These are phyloP conservation scores for Pelargonium fulgidum DNA, from an alignment of 441 rosid genomes.

Conservation along the genomic window DNA sequence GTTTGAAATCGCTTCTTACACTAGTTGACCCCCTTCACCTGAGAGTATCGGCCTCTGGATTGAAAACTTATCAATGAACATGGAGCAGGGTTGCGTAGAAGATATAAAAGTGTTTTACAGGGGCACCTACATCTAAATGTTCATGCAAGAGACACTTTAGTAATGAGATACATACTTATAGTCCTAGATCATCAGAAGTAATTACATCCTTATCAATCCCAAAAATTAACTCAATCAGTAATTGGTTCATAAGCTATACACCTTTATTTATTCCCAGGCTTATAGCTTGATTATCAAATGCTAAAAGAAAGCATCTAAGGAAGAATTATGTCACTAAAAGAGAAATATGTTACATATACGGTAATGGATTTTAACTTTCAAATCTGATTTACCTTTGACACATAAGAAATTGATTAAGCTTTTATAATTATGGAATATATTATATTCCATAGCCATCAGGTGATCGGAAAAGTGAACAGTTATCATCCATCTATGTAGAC, in stretches of 20 bases:
- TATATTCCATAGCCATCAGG: background rate
- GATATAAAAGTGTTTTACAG: background rate
- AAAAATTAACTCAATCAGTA: too few relatives aligned
- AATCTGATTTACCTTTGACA: background rate
- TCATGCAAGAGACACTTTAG: background rate
- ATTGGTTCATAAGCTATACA: background rate
- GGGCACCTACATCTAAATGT: background rate
- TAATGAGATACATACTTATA: background rate
- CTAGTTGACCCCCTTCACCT: background rate
- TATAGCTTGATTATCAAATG: too few relatives aligned
- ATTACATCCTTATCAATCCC: background rate
- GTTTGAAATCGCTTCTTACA: background rate
- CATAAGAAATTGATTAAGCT: background rate
- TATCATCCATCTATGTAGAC: background rate
- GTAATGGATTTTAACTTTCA: background rate
- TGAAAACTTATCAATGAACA: background rate
- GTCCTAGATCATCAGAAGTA: background rate
- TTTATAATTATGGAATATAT: background rate
- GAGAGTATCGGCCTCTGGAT: slow-evolving; percentile 4
- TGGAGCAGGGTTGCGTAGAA: background rate
- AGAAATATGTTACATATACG: background rate
- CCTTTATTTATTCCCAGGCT: background rate
- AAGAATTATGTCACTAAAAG: background rate
- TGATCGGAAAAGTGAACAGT: background rate
- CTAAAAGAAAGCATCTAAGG: too few relatives aligned